Evolutionary conservation across 306 rosid species (phyloP), one percentile per base, ranked within the genome.

Genomic region (Dicorynia guianensis): DNA sequence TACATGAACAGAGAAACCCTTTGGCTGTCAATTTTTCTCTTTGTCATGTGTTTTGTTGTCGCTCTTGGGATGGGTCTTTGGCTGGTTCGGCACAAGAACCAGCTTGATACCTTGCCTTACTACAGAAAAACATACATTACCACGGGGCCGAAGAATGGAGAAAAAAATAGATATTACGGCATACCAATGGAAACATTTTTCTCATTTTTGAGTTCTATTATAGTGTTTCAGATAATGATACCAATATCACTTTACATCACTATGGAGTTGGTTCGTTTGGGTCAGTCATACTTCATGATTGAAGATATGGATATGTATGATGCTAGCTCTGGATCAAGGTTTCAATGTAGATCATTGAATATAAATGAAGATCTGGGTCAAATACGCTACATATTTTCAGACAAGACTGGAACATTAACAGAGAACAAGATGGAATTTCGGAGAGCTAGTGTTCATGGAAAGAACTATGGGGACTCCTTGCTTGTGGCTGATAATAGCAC

Each of bases 161-260:
- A 82, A 77, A 85, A 56, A 72, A 89, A 87, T 57, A 89, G 85
- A 70, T 96, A 83, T 76, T 96, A 96, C 85, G 99, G 99, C 73
- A 85, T 91, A 68, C 93, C 93, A 1, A 81, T 90, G 97, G 99
- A 96, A 69, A 85, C 86, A 5, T 87, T 96, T 85, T 90, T 96
- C 87, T 89, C 99, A 74, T 96, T 96, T 74, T 81, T 96, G 90
- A 96, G 96, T 82, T 92, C 99, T 69, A 68, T 96, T 49, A 96
- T 96, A 63, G 98, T 96, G 82, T 96, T 96, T 78, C 99, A 96
- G 93, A 96, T 96, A 46, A 96, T 96, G 99, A 96, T 96, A 84
- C 99, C 99, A 5, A 96, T 96, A 79, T 92, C 99, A 57, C 97
- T 96, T 43, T 96, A 96, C 82, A 96, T 96, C 75, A 90, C 98